Percentiles rank a stretch among this genome's conserved stretches.
Evolutionary conservation across 768 basidiomycete species (phyloP).

Genomic region (Sutorius australiensis): DNA sequence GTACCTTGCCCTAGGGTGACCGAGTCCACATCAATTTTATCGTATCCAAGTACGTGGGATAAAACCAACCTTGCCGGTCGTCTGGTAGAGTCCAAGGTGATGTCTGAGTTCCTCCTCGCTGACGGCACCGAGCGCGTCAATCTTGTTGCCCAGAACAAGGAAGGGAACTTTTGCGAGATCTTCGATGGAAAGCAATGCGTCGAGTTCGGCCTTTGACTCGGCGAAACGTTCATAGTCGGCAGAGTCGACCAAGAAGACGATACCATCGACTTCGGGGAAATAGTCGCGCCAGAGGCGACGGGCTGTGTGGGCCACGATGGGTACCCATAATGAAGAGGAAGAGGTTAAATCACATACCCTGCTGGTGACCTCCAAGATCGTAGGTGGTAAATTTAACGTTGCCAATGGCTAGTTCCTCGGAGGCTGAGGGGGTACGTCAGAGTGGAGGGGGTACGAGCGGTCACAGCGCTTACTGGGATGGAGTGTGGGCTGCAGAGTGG

Average conservation of each 20-base stretch:
- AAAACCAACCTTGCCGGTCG: constrained; percentile 88
- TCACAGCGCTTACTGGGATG: constrained; percentile 78
- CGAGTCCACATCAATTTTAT: constrained; percentile 3
- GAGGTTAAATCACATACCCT: constrained; percentile 51
- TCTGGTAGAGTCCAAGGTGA: constrained; percentile 93
- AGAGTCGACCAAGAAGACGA: constrained; percentile 96
- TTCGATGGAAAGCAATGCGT: constrained; percentile 93
- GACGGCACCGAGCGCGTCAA: constrained; percentile 96
- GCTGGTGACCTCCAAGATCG: constrained; percentile 96
- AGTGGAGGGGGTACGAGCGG: neutral
- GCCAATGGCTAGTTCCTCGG: constrained; percentile 97
- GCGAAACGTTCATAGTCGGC: constrained; percentile 95
- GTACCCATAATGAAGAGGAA: neutral
- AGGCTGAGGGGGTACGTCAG: constrained; percentile 52
- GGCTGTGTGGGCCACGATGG: constrained; percentile 41
- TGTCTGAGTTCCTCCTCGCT: constrained; percentile 97
- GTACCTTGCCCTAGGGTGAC: constrained; percentile 81
- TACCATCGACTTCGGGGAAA: constrained; percentile 99
- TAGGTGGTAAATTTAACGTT: constrained; percentile 99
- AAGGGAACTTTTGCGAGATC: constrained; percentile 95
- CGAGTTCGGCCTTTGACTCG: constrained; percentile 96
- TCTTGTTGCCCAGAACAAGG: constrained; percentile 98
- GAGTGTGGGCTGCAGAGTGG: constrained; percentile 95
- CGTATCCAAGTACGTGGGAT: neutral
- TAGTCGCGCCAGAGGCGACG: constrained; percentile 99